Evolutionary conservation across 495 filamentous ascomycete genomes (phyloP), one percentile per base, ranked within the genome.

Genomic region (Hypoxylon cercidicola): DNA sequence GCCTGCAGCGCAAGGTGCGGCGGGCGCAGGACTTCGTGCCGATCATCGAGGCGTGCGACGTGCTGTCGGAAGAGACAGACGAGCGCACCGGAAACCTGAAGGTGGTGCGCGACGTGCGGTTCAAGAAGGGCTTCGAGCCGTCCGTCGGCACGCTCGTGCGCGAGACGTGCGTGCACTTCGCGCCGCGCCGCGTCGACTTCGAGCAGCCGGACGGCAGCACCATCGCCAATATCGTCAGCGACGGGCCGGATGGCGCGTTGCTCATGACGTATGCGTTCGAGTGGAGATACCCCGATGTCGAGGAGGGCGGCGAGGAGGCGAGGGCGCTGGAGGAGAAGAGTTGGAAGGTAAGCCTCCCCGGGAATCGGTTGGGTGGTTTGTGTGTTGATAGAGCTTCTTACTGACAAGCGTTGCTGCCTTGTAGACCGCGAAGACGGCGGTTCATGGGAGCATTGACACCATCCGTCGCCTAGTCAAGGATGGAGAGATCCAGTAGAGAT

Each of bases 251-350:
- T 18, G 76, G 73, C 15, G 70, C 72, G 62, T 41, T 78, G 58
- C 66, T 66, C 20, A 66, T 81, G 71, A 81, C 74, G 41, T 79
- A 75, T 50, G 66, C 73, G 15, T 81, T 81, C 49, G 72, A 74
- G 69, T 79, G 77, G 77, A 66, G 65, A 43, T 65, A 76, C 55
- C 50, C 66, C 7, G 67, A 46, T 3, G 68, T 77, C 1, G 10
- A 63, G 39, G 69, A 64, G 51, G 72, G 73, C 18, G 70, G 73
- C 46, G 75, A 70, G 35, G 64, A 64, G 56, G 70, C 65, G 7
- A 56, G 35, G 57, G 48, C 34, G 64, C 20, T 77, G 40, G 66
- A 74, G 59, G 73, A 54, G 69, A 43, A 32, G 55, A 72, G 72
- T 63, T 65, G 66, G 65, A 56, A 69, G 68, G 78, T 79, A 37